Evolutionary conservation across 2,329 filamentous ascomycete genomes (phyloP).

Genomic region (Venturia effusa): DNA sequence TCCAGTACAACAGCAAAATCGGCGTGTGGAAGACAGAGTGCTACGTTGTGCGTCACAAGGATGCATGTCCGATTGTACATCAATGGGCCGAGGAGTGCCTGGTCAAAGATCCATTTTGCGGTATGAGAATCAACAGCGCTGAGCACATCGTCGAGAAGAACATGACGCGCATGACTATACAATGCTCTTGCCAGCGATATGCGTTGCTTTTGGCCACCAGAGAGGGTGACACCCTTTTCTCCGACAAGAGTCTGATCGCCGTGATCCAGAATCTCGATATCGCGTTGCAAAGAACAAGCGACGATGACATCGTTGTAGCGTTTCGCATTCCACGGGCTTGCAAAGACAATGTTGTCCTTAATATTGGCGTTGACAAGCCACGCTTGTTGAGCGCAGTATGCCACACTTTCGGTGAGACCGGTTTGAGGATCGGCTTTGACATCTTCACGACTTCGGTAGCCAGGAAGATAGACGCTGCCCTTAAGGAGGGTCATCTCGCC

Average conservation of each 20-base stretch:
- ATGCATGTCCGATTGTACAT: constrained; percentile 89
- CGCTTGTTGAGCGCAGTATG: constrained; percentile 92
- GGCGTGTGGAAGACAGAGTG: constrained; percentile 72
- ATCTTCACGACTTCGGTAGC: constrained; percentile 67
- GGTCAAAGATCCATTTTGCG: constrained; percentile 93
- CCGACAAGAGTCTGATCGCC: constrained; percentile 91
- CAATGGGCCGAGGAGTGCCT: constrained; percentile 78
- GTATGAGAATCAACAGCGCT: constrained; percentile 97
- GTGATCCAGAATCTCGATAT: constrained; percentile 82
- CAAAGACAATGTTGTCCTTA: constrained; percentile 91
- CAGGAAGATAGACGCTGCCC: constrained; percentile 75
- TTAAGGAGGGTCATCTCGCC: constrained; percentile 87
- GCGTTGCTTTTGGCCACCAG: constrained; percentile 93
- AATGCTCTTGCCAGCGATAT: constrained; percentile 93
- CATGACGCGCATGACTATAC: constrained; percentile 87
- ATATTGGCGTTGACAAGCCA: constrained; percentile 96
- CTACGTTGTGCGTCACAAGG: constrained; percentile 87
- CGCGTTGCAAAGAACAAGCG: constrained; percentile 82
- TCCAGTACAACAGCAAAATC: constrained; percentile 76
- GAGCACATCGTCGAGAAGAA: constrained; percentile 88
- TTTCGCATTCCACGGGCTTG: constrained; percentile 65
- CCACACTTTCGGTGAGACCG: constrained; percentile 79
- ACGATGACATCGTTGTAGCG: constrained; percentile 82
- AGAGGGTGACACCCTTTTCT: constrained; percentile 94
- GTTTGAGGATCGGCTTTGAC: constrained; percentile 72